These are phyloP conservation scores for Rostrohypoxylon terebratum DNA, from an alignment of 495 filamentous ascomycete genomes.

Conservation along the genomic window DNA sequence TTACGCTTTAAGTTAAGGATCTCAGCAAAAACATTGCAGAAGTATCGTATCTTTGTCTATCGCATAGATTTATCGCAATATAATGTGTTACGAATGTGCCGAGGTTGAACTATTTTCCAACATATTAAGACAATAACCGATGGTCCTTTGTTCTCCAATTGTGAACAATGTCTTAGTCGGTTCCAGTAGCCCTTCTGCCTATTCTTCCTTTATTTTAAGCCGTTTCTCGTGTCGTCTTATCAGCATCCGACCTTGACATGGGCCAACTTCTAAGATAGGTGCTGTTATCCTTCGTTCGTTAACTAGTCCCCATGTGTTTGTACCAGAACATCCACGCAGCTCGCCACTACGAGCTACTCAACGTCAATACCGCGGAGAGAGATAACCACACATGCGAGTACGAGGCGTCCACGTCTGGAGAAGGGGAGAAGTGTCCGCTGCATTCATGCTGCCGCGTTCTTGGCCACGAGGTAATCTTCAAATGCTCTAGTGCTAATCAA, in stretches of 20 bases:
- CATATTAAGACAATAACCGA: background rate
- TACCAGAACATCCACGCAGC: conserved; percentile 25
- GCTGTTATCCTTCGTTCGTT: background rate
- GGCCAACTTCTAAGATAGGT: background rate
- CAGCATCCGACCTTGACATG: background rate
- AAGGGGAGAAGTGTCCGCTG: conserved; percentile 8
- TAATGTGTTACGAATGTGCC: background rate
- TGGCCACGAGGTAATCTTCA: conserved; percentile 13
- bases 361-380: conserved; percentile 12
- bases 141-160: background rate
- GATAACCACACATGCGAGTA: conserved; percentile 12
- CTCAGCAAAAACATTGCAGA: background rate
- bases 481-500: background rate
- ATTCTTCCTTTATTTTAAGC: background rate
- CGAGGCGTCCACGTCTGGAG: background rate
- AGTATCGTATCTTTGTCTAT: background rate
- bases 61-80: too few relatives aligned
- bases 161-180: background rate
- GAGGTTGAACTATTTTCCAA: background rate
- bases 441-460: conserved; percentile 35
- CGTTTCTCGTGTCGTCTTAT: background rate
- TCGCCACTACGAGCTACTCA: conserved; percentile 27
- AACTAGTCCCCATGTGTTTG: conserved; percentile 20
- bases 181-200: background rate
- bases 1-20: conserved; percentile 4